Evolutionary conservation across 2,329 filamentous ascomycete genomes (phyloP).

Genomic region (Chaetomium sp.): DNA sequence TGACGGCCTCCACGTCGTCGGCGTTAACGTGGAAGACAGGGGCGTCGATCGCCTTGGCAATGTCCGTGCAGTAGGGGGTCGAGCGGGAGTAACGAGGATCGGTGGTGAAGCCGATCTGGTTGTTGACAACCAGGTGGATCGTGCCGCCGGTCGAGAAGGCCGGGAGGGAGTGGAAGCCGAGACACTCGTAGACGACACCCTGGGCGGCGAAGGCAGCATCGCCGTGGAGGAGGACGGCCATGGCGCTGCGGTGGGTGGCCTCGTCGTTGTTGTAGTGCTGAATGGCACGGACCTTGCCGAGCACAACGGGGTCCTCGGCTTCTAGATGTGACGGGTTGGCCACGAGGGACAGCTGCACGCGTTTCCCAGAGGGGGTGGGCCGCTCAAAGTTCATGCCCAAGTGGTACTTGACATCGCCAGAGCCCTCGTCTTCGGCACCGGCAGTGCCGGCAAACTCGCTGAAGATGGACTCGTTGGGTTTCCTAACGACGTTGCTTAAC

Average conservation of each 20-base stretch:
- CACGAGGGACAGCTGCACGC: slow-evolving; percentile 97
- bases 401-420: slow-evolving; percentile 99
- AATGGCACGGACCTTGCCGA: slow-evolving; percentile 96
- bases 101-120: slow-evolving; percentile 99
- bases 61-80: slow-evolving; percentile 98
- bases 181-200: slow-evolving; percentile 96
- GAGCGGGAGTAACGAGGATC: slow-evolving; percentile 97
- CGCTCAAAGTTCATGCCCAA: slow-evolving; percentile 99
- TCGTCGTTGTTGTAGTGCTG: slow-evolving; percentile 99
- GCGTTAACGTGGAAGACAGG: slow-evolving; percentile 99
- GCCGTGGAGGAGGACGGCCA: slow-evolving; percentile 95
- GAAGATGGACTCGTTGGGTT: slow-evolving; percentile 99
- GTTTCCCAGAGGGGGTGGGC: slow-evolving; percentile 96
- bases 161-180: slow-evolving; percentile 94
- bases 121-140: slow-evolving; percentile 96
- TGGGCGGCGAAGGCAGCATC: slow-evolving; percentile 96
- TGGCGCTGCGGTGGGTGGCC: slow-evolving; percentile 81
- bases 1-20: slow-evolving; percentile 96
- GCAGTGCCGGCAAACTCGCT: slow-evolving; percentile 91
- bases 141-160: slow-evolving; percentile 97
- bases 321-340: slow-evolving; percentile 98
- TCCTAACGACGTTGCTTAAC: slow-evolving; percentile 96
- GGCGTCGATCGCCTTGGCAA: slow-evolving; percentile 97
- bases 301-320: slow-evolving; percentile 95
- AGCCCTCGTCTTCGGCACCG: slow-evolving; percentile 90